These are phyloP conservation scores for Leavenworthia alabamica DNA, from an alignment of 345 rosid species.

Conservation along the genomic window DNA sequence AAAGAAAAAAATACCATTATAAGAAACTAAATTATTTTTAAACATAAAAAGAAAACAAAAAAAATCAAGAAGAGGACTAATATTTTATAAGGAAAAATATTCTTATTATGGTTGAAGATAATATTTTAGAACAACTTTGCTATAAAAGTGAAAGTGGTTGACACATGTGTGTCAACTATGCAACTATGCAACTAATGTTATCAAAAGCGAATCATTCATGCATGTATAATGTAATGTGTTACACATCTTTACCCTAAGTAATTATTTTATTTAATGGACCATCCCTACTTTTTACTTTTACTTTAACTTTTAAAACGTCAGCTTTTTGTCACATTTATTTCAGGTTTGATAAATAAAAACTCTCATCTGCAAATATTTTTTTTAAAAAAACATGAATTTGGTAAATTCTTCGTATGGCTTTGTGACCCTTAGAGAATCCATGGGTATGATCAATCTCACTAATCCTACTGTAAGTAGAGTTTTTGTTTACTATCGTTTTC, in stretches of 20 bases:
- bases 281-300: constrained; percentile 5
- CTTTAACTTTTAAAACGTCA: constrained; percentile 16
- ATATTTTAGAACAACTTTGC: neutral
- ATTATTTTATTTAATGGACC: constrained; percentile 10
- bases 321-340: constrained; percentile 17
- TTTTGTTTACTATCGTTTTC: neutral
- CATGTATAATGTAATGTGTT: neutral
- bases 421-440: constrained; percentile 24
- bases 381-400: neutral
- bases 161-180: too few species aligned
- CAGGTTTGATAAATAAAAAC: neutral
- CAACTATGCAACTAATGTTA: too few species aligned
- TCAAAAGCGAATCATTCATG: neutral
- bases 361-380: neutral
- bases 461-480: constrained; percentile 8
- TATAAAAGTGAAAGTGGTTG: neutral
- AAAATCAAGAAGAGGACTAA: too few species aligned
- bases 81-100: too few species aligned
- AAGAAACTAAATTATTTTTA: too few species aligned
- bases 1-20: too few species aligned
- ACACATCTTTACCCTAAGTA: neutral
- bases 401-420: neutral
- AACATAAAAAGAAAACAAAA: too few species aligned
- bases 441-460: neutral
- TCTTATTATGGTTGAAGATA: neutral